phyloP scores from a whole-genome alignment of 768 basidiomycete genomes.

The Lactarius sp. region DNA sequence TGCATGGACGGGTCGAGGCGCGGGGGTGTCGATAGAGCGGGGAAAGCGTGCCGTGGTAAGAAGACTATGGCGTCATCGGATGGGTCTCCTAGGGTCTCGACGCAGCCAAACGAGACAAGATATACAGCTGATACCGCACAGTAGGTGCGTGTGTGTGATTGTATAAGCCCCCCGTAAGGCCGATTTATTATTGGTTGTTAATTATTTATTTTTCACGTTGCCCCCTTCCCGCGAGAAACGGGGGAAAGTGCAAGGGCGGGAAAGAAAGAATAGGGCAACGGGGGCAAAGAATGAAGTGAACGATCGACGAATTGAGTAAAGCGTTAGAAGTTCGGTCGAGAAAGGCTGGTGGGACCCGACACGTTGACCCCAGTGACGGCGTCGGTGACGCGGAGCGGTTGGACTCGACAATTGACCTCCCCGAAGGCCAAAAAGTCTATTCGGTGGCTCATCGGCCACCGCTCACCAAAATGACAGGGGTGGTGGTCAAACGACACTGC shows the following conservation, averaged over 20 bases:
- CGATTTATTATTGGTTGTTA: background rate
- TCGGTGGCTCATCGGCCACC: constrained; percentile 18
- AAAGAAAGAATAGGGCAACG: background rate
- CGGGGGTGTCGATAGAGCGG: constrained; percentile 24
- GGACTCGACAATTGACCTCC: background rate
- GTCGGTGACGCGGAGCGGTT: background rate
- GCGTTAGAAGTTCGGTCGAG: constrained; percentile 9
- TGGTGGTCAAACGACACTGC: background rate
- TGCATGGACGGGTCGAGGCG: constrained; percentile 17
- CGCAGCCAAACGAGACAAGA: background rate
- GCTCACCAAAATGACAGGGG: background rate
- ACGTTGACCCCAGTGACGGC: background rate
- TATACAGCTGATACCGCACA: background rate
- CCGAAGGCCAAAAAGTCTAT: constrained; percentile 22
- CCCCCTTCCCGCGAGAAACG: background rate
- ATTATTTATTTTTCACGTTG: background rate
- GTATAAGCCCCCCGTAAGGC: constrained; percentile 3
- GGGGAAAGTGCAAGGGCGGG: background rate
- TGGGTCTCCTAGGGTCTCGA: background rate
- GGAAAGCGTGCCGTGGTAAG: constrained; percentile 6
- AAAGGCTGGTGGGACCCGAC: constrained; percentile 6
- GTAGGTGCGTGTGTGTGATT: background rate
- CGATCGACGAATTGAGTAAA: constrained; percentile 17
- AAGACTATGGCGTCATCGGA: constrained; percentile 17
- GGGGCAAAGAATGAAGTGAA: background rate